A percentile compares a stretch with the other conserved stretches of the same genome.
Evolutionary conservation across 306 rosid genomes (phyloP).

Genomic region (Vigna mungo): DNA sequence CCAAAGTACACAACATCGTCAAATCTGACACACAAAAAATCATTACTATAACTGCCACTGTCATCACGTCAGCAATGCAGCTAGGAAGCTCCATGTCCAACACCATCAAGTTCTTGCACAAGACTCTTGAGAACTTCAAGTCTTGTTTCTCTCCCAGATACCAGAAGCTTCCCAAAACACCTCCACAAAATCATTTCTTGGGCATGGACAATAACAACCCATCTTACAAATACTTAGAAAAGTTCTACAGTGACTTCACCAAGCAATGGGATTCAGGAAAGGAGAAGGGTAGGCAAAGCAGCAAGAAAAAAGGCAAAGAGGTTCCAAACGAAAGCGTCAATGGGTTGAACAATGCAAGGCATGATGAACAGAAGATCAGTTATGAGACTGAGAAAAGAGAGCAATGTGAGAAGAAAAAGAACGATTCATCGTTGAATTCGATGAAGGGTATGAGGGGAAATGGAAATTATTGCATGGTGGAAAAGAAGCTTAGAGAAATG

Average conservation of each 20-base stretch:
- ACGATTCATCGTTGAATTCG: constrained; percentile 29
- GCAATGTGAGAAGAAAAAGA: constrained; percentile 15
- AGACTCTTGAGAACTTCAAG: constrained; percentile 62
- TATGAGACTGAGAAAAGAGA: constrained; percentile 42
- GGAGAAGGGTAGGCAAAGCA: constrained; percentile 40
- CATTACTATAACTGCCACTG: neutral
- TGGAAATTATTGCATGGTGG: constrained; percentile 47
- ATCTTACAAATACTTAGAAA: constrained; percentile 53
- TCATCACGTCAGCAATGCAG: constrained; percentile 54
- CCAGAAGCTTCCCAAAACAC: constrained; percentile 73
- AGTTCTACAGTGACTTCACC: constrained; percentile 59
- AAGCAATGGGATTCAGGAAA: constrained; percentile 52
- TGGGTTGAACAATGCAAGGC: constrained; percentile 13
- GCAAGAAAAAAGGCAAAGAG: constrained; percentile 36
- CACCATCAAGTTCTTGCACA: constrained; percentile 76
- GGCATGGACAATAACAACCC: constrained; percentile 30
- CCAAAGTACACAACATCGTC: constrained; percentile 29
- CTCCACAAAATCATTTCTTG: constrained; percentile 36
- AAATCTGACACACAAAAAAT: constrained; percentile 9
- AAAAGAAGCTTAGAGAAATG: constrained; percentile 75
- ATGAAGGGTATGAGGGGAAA: constrained; percentile 10
- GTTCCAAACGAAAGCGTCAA: constrained; percentile 5
- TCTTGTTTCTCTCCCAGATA: constrained; percentile 67
- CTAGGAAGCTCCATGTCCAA: constrained; percentile 67
- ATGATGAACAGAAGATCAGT: constrained; percentile 11